Conservation (phyloP, 345 rosid species). For the Hibiscus mutabilis region DNA sequence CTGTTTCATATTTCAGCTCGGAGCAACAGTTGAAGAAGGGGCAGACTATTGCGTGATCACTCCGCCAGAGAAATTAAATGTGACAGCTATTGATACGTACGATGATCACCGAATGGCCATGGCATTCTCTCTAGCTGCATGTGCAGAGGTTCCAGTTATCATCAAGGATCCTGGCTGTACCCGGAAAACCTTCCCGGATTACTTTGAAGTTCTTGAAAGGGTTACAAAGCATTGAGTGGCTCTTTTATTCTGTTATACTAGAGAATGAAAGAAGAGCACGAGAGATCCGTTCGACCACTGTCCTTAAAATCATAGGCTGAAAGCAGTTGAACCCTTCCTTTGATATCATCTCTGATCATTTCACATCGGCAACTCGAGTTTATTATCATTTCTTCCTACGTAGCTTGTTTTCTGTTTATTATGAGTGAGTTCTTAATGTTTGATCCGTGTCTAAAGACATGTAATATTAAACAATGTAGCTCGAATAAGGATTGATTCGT, state of each 20-base stretch:
- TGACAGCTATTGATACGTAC: conserved; percentile 78
- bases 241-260: neutral
- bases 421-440: neutral
- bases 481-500: conserved; percentile 1
- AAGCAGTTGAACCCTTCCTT: neutral
- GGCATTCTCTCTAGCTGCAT: conserved; percentile 97
- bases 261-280: neutral
- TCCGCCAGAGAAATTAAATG: conserved; percentile 71
- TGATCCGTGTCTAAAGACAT: neutral
- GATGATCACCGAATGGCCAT: conserved; percentile 99
- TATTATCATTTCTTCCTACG: neutral
- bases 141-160: conserved; percentile 85
- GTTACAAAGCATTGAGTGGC: conserved; percentile 25
- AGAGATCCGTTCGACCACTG: neutral
- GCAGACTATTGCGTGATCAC: conserved; percentile 91
- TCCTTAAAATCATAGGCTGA: neutral
- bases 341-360: neutral
- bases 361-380: neutral
- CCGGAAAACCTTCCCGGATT: conserved; percentile 88
- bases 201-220: conserved; percentile 78
- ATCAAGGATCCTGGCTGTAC: conserved; percentile 95
- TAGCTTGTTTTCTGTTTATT: neutral
- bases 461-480: neutral
- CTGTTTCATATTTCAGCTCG: conserved; percentile 46
- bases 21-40: conserved; percentile 98